These are phyloP conservation scores for Fragilaria radians DNA, from an alignment of 108 stramenopile genomes.

Conservation along the genomic window DNA sequence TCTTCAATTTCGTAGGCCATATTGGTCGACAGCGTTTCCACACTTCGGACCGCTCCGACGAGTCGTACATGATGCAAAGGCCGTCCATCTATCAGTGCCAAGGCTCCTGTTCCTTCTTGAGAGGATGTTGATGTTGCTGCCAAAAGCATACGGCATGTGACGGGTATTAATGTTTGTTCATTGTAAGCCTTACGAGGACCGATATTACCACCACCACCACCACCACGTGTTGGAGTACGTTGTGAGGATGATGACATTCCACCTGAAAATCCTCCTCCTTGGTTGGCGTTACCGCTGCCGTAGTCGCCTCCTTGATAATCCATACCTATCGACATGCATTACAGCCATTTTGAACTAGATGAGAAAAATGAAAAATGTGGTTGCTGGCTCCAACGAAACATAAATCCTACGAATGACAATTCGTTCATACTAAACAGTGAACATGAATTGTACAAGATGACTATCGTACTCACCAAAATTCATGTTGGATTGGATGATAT, in stretches of 20 bases:
- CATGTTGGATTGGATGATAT: too few relatives aligned
- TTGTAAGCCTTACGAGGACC: constrained; percentile 49
- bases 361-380: too few relatives aligned
- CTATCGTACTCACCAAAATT: too few relatives aligned
- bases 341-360: too few relatives aligned
- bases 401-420: too few relatives aligned
- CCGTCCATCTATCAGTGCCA: constrained; percentile 58
- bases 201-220: constrained; percentile 9
- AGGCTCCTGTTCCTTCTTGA: constrained; percentile 26
- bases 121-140: constrained; percentile 21
- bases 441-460: too few relatives aligned
- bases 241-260: constrained; percentile 7
- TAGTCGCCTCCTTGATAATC: constrained; percentile 36
- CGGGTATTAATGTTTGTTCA: constrained; percentile 73
- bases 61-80: constrained; percentile 63
- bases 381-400: too few relatives aligned
- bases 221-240: constrained; percentile 8
- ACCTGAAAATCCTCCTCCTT: constrained; percentile 10
- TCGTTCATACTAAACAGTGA: too few relatives aligned
- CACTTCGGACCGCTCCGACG: constrained; percentile 54
- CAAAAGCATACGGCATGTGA: constrained; percentile 59
- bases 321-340: too few relatives aligned
- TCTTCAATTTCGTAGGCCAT: constrained; percentile 68
- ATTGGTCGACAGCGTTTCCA: constrained; percentile 50
- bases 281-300: constrained; percentile 6